A percentile compares a stretch with the other conserved stretches of the same genome.
These are phyloP conservation scores for Arctium lappa DNA, from an alignment of 129 eudicot species.

Conservation along the genomic window DNA sequence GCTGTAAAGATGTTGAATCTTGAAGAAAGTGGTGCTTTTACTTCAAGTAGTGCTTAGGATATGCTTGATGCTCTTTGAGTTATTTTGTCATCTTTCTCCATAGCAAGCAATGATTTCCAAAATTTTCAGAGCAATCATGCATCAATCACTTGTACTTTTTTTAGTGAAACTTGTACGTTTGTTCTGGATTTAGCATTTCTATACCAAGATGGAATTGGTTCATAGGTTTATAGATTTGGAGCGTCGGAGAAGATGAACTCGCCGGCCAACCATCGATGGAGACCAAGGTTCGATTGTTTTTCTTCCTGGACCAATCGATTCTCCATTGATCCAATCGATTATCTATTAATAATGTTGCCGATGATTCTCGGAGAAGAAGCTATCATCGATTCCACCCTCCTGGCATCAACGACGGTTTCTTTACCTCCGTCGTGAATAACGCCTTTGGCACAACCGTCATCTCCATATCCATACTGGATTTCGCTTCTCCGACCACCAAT, in stretches of 20 bases:
- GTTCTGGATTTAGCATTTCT: neutral
- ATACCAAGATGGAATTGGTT: neutral
- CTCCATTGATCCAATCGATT: too few relatives aligned
- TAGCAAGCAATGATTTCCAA: neutral
- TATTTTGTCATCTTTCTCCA: neutral
- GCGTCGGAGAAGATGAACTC: too few relatives aligned
- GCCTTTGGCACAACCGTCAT: conserved; percentile 42
- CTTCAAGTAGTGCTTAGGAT: conserved; percentile 83
- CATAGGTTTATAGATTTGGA: too few relatives aligned
- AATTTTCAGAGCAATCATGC: neutral
- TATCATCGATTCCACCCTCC: conserved; percentile 18
- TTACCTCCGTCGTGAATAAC: conserved; percentile 42
- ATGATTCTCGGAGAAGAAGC: too few relatives aligned
- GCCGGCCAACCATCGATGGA: too few relatives aligned
- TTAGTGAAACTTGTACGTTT: neutral
- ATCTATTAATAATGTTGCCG: too few relatives aligned
- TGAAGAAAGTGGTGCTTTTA: conserved; percentile 91
- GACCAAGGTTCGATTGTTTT: too few relatives aligned
- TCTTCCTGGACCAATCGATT: too few relatives aligned
- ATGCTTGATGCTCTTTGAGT: conserved; percentile 60
- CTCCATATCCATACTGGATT: conserved; percentile 38
- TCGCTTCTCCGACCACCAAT: conserved; percentile 48
- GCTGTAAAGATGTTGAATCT: conserved; percentile 78
- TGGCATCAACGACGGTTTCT: conserved; percentile 70
- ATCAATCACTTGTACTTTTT: neutral